Evolutionary conservation across 345 rosid species (phyloP), one percentile per base, ranked within the genome.

Genomic region (Microcos paniculata): DNA sequence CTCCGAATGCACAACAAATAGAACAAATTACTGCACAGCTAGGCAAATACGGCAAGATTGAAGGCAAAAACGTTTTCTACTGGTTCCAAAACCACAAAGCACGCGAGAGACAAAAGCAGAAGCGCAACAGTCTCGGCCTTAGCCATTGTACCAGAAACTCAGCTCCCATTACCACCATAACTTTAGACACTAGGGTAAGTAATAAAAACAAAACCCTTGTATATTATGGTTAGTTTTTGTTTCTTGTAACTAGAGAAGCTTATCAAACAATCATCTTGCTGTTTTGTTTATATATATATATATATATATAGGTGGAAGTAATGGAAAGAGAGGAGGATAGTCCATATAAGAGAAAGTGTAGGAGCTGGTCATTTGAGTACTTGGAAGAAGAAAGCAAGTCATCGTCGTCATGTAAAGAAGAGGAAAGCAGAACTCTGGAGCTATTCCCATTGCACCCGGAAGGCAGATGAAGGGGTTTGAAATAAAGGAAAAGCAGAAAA

Each of bases 41-140:
- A 31, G 81, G 95, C 30, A 88, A 91, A 81, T 91, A 86, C 52
- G 99, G 98, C 15, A 93, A 96, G 89, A 93, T 96, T 49, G 97
- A 96, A 87, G 99, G 99, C 13, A 96, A 96, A 69, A 96, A 96
- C 74, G 98, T 96, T 38, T 96, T 96, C 73, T 96, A 96, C 79
- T 96, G 99, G 99, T 96, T 96, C 80, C 99, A 96, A 59, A 96
- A 96, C 86, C 97, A 91, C 86, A 96, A 96, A 89, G 99, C 99
- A 3, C 94, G 98, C 3, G 99, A 93, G 90, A 88, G 98, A 72
- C 99, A 96, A 73, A 96, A 96, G 82, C 96, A 88, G 82, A 95
- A 95, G 82, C 93, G 98, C 69, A 90, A 79, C 84, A 87, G 85
- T 57, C 89, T 90, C 46, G 88, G 88, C 68, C 75, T 91, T 65